Conservation (phyloP, 192 early-diverging fungal species). For the Funneliformis mosseae region DNA sequence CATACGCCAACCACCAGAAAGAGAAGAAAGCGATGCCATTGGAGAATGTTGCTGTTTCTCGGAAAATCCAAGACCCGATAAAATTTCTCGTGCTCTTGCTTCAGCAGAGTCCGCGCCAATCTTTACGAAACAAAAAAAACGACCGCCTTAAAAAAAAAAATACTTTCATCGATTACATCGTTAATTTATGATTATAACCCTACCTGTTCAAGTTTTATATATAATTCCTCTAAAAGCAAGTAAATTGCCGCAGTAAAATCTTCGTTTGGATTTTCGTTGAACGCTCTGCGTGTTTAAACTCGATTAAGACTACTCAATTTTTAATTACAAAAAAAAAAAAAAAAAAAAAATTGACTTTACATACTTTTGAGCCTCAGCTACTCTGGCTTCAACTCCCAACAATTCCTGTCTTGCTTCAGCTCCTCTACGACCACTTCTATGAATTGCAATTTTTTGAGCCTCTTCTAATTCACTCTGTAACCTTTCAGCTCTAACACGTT, state of each 20-base stretch:
- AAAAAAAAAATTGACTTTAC: constrained; percentile 34
- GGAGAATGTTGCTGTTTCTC: constrained; percentile 61
- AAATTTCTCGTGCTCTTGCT: constrained; percentile 68
- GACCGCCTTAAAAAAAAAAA: not conserved
- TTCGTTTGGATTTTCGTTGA: constrained; percentile 17
- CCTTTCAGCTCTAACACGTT: constrained; percentile 47
- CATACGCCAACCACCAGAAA: constrained; percentile 91
- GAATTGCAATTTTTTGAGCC: constrained; percentile 61
- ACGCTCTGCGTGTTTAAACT: not conserved
- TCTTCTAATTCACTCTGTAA: constrained; percentile 45
- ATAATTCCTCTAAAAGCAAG: constrained; percentile 60
- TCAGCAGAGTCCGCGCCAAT: constrained; percentile 67
- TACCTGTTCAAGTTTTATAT: constrained; percentile 54
- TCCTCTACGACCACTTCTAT: constrained; percentile 70
- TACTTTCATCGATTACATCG: no score
- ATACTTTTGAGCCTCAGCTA: constrained; percentile 40
- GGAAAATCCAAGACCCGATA: constrained; percentile 75
- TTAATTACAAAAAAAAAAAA: no score
- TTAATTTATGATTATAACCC: not conserved
- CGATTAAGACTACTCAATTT: not conserved
- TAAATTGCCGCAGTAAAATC: constrained; percentile 51
- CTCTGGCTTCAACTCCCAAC: constrained; percentile 45
- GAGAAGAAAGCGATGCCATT: constrained; percentile 58
- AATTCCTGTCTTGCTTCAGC: constrained; percentile 59
- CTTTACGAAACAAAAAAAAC: not conserved